Percentiles rank a stretch among this genome's conserved stretches.
These are phyloP conservation scores for Pseudotsuga menziesii DNA, from an alignment of 75 land plant genomes.

Conservation along the genomic window DNA sequence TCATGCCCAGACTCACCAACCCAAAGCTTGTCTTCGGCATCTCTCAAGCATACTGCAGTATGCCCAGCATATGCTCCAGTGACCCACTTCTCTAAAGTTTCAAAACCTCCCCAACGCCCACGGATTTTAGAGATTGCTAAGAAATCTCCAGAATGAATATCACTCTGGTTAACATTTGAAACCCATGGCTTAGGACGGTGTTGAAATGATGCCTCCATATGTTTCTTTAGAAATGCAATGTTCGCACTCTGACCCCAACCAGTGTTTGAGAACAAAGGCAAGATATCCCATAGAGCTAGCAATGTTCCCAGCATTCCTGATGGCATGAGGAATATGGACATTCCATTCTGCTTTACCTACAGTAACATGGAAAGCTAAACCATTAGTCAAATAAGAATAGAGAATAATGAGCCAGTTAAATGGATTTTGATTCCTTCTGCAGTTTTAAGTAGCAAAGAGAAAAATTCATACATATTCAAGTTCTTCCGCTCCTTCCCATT, in stretches of 20 bases:
- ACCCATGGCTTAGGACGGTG: conserved; percentile 62
- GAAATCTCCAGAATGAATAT: conserved; percentile 92
- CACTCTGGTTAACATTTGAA: conserved; percentile 46
- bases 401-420: background rate
- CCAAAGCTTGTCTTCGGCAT: conserved; percentile 86
- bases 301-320: conserved; percentile 94
- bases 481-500: conserved; percentile 84
- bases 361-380: background rate
- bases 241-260: conserved; percentile 85
- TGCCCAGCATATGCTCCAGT: conserved; percentile 96
- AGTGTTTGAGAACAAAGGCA: conserved; percentile 85
- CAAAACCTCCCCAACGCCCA: conserved; percentile 98
- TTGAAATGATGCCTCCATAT: conserved; percentile 82
- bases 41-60: conserved; percentile 87
- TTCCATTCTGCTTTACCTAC: conserved; percentile 87
- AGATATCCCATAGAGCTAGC: conserved; percentile 69
- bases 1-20: conserved; percentile 97
- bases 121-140: conserved; percentile 90
- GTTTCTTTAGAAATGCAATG: conserved; percentile 67
- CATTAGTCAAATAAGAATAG: background rate
- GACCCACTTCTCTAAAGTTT: conserved; percentile 95
- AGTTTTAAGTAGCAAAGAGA: background rate
- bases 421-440: background rate
- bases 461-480: conserved; percentile 66
- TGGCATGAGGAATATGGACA: conserved; percentile 92